Evolutionary conservation across 169 alveolate species (phyloP).

Genomic region (Nephromyces sp.): DNA sequence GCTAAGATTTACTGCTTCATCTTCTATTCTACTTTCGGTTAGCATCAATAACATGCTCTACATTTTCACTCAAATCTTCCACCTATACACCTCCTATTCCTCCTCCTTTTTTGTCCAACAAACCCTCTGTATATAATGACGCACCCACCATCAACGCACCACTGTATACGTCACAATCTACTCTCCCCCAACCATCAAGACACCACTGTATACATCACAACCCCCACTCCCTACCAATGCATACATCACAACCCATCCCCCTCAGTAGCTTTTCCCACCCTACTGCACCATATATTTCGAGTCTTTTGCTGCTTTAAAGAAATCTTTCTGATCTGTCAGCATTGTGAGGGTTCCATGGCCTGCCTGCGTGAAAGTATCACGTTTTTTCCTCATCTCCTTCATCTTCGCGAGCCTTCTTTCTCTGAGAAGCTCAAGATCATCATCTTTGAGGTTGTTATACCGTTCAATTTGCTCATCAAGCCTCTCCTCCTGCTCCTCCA

Average conservation of each 20-base stretch:
- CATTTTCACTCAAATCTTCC: no score
- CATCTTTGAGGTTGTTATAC: constrained; percentile 1
- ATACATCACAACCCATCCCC: not conserved
- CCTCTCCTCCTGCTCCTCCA: constrained; percentile 20
- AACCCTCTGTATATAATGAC: not conserved
- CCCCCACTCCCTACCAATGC: not conserved
- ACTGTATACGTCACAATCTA: no score
- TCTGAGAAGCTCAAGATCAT: constrained; percentile 6
- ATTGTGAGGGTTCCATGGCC: constrained; percentile 5
- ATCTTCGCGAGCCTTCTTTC: not conserved
- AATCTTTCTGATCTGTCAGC: constrained; percentile 8
- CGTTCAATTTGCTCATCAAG: constrained; percentile 15
- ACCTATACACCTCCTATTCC: no score
- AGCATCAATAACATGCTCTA: no score
- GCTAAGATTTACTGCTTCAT: no score
- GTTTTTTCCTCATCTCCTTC: not conserved
- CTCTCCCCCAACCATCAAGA: not conserved
- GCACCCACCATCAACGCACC: not conserved
- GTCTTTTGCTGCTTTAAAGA: not conserved
- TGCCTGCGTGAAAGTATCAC: not conserved
- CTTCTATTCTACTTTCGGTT: no score
- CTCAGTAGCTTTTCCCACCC: not conserved
- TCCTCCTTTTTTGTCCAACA: not conserved
- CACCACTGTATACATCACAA: not conserved
- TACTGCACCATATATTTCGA: not conserved